A percentile compares a stretch with the other conserved stretches of the same genome.
These are phyloP conservation scores for Trifolium repens DNA, from an alignment of 306 rosid species.

Conservation along the genomic window DNA sequence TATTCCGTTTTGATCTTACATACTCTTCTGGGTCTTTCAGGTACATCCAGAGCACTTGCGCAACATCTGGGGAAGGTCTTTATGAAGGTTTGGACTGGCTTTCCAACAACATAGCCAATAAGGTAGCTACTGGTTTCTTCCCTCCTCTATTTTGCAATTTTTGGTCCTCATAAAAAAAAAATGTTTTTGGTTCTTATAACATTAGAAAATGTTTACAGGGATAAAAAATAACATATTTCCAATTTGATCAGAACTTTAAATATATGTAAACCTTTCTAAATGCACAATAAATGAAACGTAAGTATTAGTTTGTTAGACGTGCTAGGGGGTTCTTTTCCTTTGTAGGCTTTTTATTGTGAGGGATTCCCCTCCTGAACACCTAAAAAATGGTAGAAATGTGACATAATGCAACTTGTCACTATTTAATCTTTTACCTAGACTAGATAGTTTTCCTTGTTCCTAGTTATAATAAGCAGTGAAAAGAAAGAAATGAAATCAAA, in stretches of 20 bases:
- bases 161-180: too few relatives aligned
- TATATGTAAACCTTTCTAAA: neutral
- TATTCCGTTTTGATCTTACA: slow-evolving; percentile 36
- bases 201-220: neutral
- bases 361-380: neutral
- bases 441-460: neutral
- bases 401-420: neutral
- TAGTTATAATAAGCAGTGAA: neutral
- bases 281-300: neutral
- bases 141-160: neutral
- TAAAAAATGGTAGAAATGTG: neutral
- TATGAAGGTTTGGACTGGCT: slow-evolving; percentile 99
- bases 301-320: slow-evolving; percentile 3
- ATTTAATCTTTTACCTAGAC: neutral
- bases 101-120: slow-evolving; percentile 98
- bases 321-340: neutral
- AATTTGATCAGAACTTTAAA: neutral
- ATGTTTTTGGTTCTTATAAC: neutral
- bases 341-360: neutral
- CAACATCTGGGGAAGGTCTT: slow-evolving; percentile 99
- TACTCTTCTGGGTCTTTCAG: slow-evolving; percentile 50
- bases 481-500: neutral
- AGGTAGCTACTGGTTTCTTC: slow-evolving; percentile 56
- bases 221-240: neutral
- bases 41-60: slow-evolving; percentile 99